Evolutionary conservation across 495 filamentous ascomycete species (phyloP).

Genomic region (Annulohypoxylon stygium): DNA sequence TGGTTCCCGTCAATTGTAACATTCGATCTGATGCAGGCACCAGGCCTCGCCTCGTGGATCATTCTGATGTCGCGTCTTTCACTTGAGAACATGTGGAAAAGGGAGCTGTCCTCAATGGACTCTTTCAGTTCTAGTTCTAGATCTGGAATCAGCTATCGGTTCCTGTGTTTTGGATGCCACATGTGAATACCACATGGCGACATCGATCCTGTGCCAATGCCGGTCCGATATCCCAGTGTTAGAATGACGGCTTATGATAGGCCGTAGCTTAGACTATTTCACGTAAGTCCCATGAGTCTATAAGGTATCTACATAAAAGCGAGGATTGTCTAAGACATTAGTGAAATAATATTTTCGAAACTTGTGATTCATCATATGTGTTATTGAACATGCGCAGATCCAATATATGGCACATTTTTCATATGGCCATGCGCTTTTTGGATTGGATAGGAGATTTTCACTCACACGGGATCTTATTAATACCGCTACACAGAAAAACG

Average conservation of each 20-base stretch:
- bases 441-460: slow-evolving; percentile 8
- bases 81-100: slow-evolving; percentile 22
- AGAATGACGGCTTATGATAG: neutral
- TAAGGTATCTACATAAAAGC: neutral
- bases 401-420: slow-evolving; percentile 30
- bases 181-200: slow-evolving; percentile 24
- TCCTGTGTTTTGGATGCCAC: slow-evolving; percentile 16
- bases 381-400: slow-evolving; percentile 22
- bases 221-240: slow-evolving; percentile 24
- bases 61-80: slow-evolving; percentile 30
- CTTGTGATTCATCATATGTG: neutral
- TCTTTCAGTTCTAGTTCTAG: neutral
- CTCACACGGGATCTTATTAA: slow-evolving; percentile 19
- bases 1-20: slow-evolving; percentile 46
- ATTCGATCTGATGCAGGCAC: slow-evolving; percentile 45
- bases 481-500: slow-evolving; percentile 14
- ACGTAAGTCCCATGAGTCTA: neutral
- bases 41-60: slow-evolving; percentile 26
- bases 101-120: slow-evolving; percentile 10
- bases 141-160: slow-evolving; percentile 27
- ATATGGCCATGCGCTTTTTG: neutral
- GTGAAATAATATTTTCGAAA: slow-evolving; percentile 1
- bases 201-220: slow-evolving; percentile 15
- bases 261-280: neutral
- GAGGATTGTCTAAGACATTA: neutral